A percentile compares a stretch with the other conserved stretches of the same genome.
Evolutionary conservation across 2,329 filamentous ascomycete species (phyloP).

Genomic region (Anthostomella pinea): DNA sequence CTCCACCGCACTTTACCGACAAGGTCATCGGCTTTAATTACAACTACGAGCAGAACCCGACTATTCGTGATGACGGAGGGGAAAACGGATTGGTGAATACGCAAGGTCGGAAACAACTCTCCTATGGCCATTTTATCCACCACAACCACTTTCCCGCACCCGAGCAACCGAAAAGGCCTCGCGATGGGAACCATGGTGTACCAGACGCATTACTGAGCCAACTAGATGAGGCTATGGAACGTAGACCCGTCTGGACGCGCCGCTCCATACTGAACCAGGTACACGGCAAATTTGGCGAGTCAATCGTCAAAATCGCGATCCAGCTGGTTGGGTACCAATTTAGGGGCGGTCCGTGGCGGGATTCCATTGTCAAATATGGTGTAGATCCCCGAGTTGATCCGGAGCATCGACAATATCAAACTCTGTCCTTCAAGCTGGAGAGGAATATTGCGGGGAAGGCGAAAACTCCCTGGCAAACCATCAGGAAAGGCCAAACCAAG

Average conservation of each 20-base stretch:
- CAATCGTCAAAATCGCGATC: slow-evolving; percentile 68
- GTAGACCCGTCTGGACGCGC: slow-evolving; percentile 83
- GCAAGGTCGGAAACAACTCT: slow-evolving; percentile 53
- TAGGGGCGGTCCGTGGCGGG: slow-evolving; percentile 86
- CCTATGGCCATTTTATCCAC: slow-evolving; percentile 57
- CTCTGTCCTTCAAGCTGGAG: slow-evolving; percentile 77
- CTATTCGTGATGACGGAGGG: slow-evolving; percentile 61
- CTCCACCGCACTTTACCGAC: slow-evolving; percentile 75
- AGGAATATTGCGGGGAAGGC: slow-evolving; percentile 46
- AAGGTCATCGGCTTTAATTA: slow-evolving; percentile 73
- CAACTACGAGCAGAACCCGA: slow-evolving; percentile 82
- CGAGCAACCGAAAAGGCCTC: slow-evolving; percentile 57
- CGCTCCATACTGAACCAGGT: slow-evolving; percentile 77
- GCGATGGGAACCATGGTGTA: slow-evolving; percentile 56
- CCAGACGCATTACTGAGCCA: slow-evolving; percentile 63
- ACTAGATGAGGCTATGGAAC: slow-evolving; percentile 63
- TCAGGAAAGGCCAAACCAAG: slow-evolving; percentile 42
- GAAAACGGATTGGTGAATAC: slow-evolving; percentile 53
- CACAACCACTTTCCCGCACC: slow-evolving; percentile 61
- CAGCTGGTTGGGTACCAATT: slow-evolving; percentile 91
- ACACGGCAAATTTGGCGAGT: slow-evolving; percentile 47
- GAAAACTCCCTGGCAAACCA: slow-evolving; percentile 48
- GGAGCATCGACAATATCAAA: slow-evolving; percentile 80
- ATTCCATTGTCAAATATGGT: slow-evolving; percentile 81
- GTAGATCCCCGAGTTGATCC: slow-evolving; percentile 79